Evolutionary conservation across 106 monocot genomes (phyloP).

Genomic region (Dioscorea alata): DNA sequence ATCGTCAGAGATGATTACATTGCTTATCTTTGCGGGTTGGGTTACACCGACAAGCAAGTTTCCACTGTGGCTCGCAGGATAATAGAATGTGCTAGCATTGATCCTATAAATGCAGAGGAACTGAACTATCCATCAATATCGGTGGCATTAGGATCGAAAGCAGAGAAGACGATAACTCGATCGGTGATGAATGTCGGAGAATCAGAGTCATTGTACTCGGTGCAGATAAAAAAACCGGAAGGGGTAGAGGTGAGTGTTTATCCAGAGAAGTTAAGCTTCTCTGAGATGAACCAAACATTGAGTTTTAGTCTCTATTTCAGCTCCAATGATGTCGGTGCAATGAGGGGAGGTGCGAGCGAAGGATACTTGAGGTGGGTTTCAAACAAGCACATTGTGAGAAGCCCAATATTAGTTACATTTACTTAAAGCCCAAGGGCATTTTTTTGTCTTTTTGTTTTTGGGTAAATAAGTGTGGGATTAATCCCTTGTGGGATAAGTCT

Average conservation of each 20-base stretch:
- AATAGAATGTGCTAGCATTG: constrained; percentile 1
- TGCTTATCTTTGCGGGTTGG: constrained; percentile 22
- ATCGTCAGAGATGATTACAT: constrained; percentile 10
- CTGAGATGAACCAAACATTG: neutral
- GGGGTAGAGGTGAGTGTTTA: constrained; percentile 1
- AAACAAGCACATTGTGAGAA: constrained; percentile 13
- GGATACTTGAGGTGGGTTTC: constrained; percentile 24
- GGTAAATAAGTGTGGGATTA: neutral
- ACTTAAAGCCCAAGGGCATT: too few relatives aligned
- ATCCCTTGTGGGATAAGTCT: neutral
- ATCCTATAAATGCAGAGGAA: constrained; percentile 3
- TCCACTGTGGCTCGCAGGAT: neutral
- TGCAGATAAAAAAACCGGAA: constrained; percentile 3
- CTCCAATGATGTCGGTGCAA: neutral
- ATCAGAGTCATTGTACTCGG: constrained; percentile 5
- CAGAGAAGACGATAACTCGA: constrained; percentile 3
- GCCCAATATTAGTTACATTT: constrained; percentile 14
- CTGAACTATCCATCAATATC: constrained; percentile 24
- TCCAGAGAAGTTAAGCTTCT: constrained; percentile 2
- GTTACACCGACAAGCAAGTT: neutral
- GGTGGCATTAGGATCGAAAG: neutral
- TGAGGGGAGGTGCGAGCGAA: neutral
- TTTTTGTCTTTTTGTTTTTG: too few relatives aligned
- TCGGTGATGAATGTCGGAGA: constrained; percentile 30
- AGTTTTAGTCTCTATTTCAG: constrained; percentile 2